phyloP scores from a whole-genome alignment of 2,329 filamentous ascomycete genomes.

The Nemania sp. region DNA sequence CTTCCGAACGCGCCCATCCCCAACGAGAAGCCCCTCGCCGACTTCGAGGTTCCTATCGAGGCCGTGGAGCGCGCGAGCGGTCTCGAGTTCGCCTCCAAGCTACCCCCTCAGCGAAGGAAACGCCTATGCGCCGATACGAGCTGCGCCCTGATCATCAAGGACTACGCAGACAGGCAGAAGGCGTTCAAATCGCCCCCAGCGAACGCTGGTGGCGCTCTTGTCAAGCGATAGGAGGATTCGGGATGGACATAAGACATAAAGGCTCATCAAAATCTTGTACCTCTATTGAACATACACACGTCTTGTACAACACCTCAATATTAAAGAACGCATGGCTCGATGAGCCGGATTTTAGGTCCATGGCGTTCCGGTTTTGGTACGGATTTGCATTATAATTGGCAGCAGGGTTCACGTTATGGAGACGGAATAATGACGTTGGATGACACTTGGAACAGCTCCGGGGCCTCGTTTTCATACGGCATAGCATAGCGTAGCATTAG shows the following conservation, averaged over 20 bases:
- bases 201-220: conserved; percentile 16
- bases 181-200: conserved; percentile 43
- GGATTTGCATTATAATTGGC: not conserved
- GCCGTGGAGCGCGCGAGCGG: conserved; percentile 90
- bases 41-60: conserved; percentile 95
- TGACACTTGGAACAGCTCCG: not conserved
- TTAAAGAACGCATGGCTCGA: not conserved
- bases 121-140: conserved; percentile 83
- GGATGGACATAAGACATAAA: not conserved
- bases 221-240: conserved; percentile 15
- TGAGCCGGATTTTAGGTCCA: not conserved
- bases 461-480: conserved; percentile 13
- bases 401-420: not conserved
- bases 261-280: not conserved
- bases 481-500: conserved; percentile 27
- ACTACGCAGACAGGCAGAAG: conserved; percentile 69
- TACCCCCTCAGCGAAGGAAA: conserved; percentile 73
- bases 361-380: conserved; percentile 1
- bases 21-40: conserved; percentile 82
- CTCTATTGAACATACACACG: conserved; percentile 2
- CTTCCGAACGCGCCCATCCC: conserved; percentile 88
- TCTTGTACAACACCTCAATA: conserved; percentile 15
- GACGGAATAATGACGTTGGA: conserved; percentile 13
- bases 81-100: conserved; percentile 82
- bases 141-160: conserved; percentile 81